Evolutionary conservation across 73 alveolate species (phyloP).

Genomic region (Paraurostyla sp.): DNA sequence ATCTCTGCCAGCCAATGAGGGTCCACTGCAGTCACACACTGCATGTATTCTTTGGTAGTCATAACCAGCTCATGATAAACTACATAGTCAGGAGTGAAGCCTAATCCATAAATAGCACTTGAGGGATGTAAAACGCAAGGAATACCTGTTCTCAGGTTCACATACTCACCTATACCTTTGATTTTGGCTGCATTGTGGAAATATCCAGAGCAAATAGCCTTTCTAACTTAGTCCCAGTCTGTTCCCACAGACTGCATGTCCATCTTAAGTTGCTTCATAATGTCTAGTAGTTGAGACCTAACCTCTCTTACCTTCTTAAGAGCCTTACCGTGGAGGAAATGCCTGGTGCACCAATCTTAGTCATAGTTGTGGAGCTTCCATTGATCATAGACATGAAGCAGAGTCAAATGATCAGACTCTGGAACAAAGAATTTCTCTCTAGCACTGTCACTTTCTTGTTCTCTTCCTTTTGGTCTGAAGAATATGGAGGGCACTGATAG

Average conservation of each 20-base stretch:
- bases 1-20: conserved; percentile 99
- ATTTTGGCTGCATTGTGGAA: conserved; percentile 99
- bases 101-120: conserved; percentile 98
- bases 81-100: conserved; percentile 99
- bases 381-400: conserved; percentile 98
- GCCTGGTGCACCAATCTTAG: conserved; percentile 98
- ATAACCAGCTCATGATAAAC: conserved; percentile 99
- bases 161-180: conserved; percentile 99
- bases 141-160: conserved; percentile 98
- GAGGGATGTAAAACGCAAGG: conserved; percentile 99
- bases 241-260: conserved; percentile 92
- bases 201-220: conserved; percentile 99
- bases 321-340: conserved; percentile 97
- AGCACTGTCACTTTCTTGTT: conserved; percentile 98
- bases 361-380: conserved; percentile 96
- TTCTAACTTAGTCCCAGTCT: conserved; percentile 98
- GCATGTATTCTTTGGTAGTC: conserved; percentile 99
- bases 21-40: conserved; percentile 99
- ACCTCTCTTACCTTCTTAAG: conserved; percentile 98
- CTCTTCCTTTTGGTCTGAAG: conserved; percentile 99
- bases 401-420: conserved; percentile 99
- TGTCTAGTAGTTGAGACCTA: conserved; percentile 93
- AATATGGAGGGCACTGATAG: conserved; percentile 98
- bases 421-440: conserved; percentile 99
- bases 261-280: conserved; percentile 92